Base-by-base conservation (phyloP, 2,329 filamentous ascomycete species). In the Fusarium mexicanum region DNA sequence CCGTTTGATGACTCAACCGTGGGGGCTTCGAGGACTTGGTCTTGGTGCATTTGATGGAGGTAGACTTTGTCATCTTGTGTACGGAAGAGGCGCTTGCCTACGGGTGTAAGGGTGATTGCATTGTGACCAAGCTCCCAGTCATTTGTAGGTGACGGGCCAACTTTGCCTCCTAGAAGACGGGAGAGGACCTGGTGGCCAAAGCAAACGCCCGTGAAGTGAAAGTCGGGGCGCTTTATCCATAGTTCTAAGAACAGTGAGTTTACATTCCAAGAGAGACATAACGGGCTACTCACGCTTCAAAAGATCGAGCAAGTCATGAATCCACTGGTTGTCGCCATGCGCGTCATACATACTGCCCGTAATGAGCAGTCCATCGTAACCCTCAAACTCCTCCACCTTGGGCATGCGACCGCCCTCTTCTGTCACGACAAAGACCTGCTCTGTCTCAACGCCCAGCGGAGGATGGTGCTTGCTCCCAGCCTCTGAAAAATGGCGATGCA, bases 111-210 rank as follows among this genome's bases (percentile, higher is more conserved):
- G 54, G 90, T 82, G 50, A 96, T 87, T 29, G 88, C 85, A 67
- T 87, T 88, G 37, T 95, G 93, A 37, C 91, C 89, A 16, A 92
- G 85, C 79, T 96, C 94, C 94, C 93, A 96, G 31, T 88, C 83
- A 13, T 91, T 91, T 24, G 84, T 82, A 20, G 91, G 88, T 72
- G 90, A 91, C 37, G 90, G 86, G 22, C 86, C 91, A 5, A 95
- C 91, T 71, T 89, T 88, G n/a, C 85, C 88, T 11, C 91, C 93
- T 65, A 94, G 81, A 4, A 93, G 92, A 37, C 94, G 87, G 3
- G 90, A 91, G 38, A 96, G 85, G 71, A 96, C 91, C 81, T 96
- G 94, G 78, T 96, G 94, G 11, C 94, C 94, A 80, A 95, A 95
- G 81, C 94, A 96, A 16, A 95, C 90, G 6, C 93, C 93, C 24